These are phyloP conservation scores for Blastobotrys attinorum DNA, from an alignment of 805 yeast species.

Conservation along the genomic window DNA sequence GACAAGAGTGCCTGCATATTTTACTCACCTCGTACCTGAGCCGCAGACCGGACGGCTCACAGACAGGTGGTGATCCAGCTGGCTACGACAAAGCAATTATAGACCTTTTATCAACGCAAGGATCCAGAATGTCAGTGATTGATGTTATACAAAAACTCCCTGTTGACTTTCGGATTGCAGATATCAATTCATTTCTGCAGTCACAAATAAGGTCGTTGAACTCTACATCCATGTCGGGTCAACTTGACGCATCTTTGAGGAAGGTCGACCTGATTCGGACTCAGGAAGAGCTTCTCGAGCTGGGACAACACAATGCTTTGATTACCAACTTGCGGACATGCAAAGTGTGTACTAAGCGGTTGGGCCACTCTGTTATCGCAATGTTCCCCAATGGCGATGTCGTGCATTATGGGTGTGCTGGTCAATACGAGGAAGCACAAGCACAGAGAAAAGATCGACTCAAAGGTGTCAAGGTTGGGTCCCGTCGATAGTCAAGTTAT, in stretches of 20 bases:
- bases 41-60: slow-evolving; percentile 2
- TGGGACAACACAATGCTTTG: slow-evolving; percentile 31
- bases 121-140: slow-evolving; percentile 39
- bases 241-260: slow-evolving; percentile 41
- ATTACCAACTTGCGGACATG: slow-evolving; percentile 45
- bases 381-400: slow-evolving; percentile 38
- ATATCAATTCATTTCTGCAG: slow-evolving; percentile 38
- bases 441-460: slow-evolving; percentile 5
- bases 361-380: slow-evolving; percentile 48
- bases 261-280: slow-evolving; percentile 46
- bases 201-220: slow-evolving; percentile 37
- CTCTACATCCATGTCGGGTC: slow-evolving; percentile 32
- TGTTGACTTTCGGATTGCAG: slow-evolving; percentile 35
- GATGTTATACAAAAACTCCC: slow-evolving; percentile 48
- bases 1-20: slow-evolving; percentile 40
- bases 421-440: slow-evolving; percentile 13
- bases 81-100: slow-evolving; percentile 36
- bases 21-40: slow-evolving; percentile 37
- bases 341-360: slow-evolving; percentile 46
- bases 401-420: slow-evolving; percentile 51
- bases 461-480: slow-evolving; percentile 5
- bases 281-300: slow-evolving; percentile 36
- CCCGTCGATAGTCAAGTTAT: no score
- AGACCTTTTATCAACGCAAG: slow-evolving; percentile 36
- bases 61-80: slow-evolving; percentile 5